phyloP scores from a whole-genome alignment of 2,329 filamentous ascomycete species.

The Aspergillus novofumigatus region DNA sequence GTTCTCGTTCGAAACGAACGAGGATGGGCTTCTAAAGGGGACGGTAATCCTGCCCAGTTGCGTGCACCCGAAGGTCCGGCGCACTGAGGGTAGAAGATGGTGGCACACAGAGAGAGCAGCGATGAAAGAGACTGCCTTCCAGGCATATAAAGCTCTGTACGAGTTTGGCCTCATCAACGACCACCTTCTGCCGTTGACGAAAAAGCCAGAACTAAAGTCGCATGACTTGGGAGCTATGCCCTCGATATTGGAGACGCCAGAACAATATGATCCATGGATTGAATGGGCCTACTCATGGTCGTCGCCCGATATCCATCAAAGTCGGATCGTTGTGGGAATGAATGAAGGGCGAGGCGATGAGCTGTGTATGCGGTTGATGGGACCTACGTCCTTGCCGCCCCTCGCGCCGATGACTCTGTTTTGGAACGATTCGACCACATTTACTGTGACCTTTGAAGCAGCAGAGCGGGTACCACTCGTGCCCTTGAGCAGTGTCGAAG shows the following conservation, averaged over 20 bases:
- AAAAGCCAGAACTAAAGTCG: slow-evolving; percentile 25
- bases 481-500: slow-evolving; percentile 18
- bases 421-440: slow-evolving; percentile 24
- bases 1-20: slow-evolving; percentile 45
- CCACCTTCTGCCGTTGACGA: slow-evolving; percentile 62
- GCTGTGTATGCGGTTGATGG: slow-evolving; percentile 18
- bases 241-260: slow-evolving; percentile 18
- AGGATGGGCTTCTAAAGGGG: slow-evolving; percentile 38
- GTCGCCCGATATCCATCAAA: slow-evolving; percentile 19
- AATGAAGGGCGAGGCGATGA: slow-evolving; percentile 11
- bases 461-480: slow-evolving; percentile 6
- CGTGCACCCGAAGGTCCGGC: slow-evolving; percentile 60
- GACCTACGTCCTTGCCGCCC: slow-evolving; percentile 13
- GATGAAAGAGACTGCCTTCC: slow-evolving; percentile 75
- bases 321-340: slow-evolving; percentile 16
- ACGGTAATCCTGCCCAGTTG: slow-evolving; percentile 67
- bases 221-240: slow-evolving; percentile 14
- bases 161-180: slow-evolving; percentile 69
- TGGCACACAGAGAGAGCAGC: slow-evolving; percentile 73
- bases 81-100: slow-evolving; percentile 44
- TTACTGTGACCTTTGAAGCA: slow-evolving; percentile 16
- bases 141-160: slow-evolving; percentile 70
- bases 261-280: slow-evolving; percentile 29
- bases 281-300: slow-evolving; percentile 26
- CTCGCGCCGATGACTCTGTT: slow-evolving; percentile 24